Evolutionary conservation across 2,329 filamentous ascomycete genomes (phyloP), one percentile per base, ranked within the genome.

Genomic region (Metarhizium brunneum): DNA sequence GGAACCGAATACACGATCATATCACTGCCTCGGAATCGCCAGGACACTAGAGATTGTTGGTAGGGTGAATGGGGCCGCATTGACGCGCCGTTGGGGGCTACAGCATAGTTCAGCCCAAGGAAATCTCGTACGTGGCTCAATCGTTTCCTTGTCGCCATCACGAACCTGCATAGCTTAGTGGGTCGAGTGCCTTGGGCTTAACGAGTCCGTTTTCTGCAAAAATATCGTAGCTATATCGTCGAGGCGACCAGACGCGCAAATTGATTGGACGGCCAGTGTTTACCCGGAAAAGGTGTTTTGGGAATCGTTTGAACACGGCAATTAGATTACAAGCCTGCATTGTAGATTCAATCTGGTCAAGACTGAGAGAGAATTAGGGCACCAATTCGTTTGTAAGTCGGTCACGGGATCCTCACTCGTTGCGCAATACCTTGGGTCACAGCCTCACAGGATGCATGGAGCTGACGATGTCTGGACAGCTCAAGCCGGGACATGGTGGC

Each of bases 21-120:
- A 38, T 60, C 56, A 4, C 47, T 6, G 3, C 60, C 60, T 20
- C 42, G 52, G 49, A 60, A 62, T 10, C 54, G 45, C n/a, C 49
- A n/a, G 16, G 56, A 49, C 6, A 63, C 56, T 1, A 63, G 55
- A 2, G 42, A 53, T 16, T 61, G 60, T 30, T 63, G 62, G 20
- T 63, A 61, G 16, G 47, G 57, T 2, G 60, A 61, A 32, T 60
- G 57, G 1, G 60, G 59, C 16, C 59, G 54, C 59, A 64, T 56
- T 2, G 60, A 63, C 16, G 59, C 61, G 10, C 62, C 62, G 47
- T 64, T 64, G 4, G 62, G 62, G 3, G 61, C 62, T 63, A 13
- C 35, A 8, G 25, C 25, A 25, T 4, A 25, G 25, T 25, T 25
- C 25, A 25, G 25, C 4, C 25, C 25, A 4, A 25, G 25, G 25